A percentile compares a stretch with the other conserved stretches of the same genome.
Conservation (phyloP, 2,329 filamentous ascomycete genomes). For the Verticillium isaacii region DNA sequence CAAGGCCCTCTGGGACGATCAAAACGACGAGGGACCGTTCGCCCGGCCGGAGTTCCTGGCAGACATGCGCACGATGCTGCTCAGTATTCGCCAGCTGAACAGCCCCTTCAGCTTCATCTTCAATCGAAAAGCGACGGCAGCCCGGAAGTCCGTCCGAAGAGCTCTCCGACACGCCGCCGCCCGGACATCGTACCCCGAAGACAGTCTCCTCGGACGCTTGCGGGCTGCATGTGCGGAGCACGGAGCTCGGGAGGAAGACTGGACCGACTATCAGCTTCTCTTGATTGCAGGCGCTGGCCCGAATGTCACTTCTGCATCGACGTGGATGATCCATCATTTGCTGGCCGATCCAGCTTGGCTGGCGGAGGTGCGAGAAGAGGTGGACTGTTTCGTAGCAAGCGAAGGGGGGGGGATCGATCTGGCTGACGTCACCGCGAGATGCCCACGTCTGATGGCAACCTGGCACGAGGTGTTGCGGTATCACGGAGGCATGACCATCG, state of each 20-base stretch:
- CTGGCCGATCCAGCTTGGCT: background rate
- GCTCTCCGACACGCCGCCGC: background rate
- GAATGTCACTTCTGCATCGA: slow-evolving; percentile 6
- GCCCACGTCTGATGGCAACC: slow-evolving; percentile 1
- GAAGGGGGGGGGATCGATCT: background rate
- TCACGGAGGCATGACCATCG: slow-evolving; percentile 5
- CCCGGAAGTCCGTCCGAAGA: background rate
- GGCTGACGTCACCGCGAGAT: background rate
- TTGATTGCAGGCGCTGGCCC: slow-evolving; percentile 7
- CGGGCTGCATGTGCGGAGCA: background rate
- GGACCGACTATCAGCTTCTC: slow-evolving; percentile 10
- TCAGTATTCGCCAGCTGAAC: background rate
- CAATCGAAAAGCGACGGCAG: background rate
- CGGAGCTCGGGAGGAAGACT: slow-evolving; percentile 6
- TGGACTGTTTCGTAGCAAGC: background rate
- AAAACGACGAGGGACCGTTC: slow-evolving; percentile 1
- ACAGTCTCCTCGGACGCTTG: background rate
- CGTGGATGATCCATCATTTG: slow-evolving; percentile 9
- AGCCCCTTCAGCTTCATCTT: background rate
- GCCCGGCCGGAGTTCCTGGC: background rate
- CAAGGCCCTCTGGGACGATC: slow-evolving; percentile 6
- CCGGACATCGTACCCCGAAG: background rate
- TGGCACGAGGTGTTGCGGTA: slow-evolving; percentile 7
- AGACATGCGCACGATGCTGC: background rate
- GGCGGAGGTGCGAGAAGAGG: background rate